These are phyloP conservation scores for Spatholobus suberectus DNA, from an alignment of 306 rosid genomes.

Conservation along the genomic window DNA sequence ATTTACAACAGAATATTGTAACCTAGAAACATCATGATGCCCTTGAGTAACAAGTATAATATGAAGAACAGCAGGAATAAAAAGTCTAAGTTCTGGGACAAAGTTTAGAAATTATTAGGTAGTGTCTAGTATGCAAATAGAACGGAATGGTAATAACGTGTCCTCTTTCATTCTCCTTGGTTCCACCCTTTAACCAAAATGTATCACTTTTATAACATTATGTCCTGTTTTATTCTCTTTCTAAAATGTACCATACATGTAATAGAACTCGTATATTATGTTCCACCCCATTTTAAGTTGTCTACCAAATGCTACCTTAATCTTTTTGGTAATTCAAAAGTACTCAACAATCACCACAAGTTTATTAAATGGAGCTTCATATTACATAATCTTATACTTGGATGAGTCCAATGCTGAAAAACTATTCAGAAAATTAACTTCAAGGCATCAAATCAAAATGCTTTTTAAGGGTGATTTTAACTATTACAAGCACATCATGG, in stretches of 20 bases:
- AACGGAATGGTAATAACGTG: background rate
- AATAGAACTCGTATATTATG: background rate
- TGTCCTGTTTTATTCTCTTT: background rate
- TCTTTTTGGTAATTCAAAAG: constrained; percentile 23
- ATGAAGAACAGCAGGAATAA: background rate
- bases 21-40: background rate
- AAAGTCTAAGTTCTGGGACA: background rate
- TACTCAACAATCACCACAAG: background rate
- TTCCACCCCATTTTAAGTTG: background rate
- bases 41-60: background rate
- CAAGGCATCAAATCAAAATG: background rate
- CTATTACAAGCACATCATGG: background rate
- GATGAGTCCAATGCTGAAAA: constrained; percentile 5
- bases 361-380: constrained; percentile 18
- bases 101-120: background rate
- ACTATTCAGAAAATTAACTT: background rate
- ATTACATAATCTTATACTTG: background rate
- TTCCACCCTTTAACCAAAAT: background rate
- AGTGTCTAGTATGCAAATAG: background rate
- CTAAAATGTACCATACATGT: background rate
- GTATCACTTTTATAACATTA: background rate
- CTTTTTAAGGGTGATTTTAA: background rate
- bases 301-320: background rate
- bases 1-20: constrained; percentile 7
- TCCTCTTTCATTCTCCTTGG: background rate